Conservation (phyloP, 2,329 filamentous ascomycete genomes). For the Pseudogymnoascus pannorum region DNA sequence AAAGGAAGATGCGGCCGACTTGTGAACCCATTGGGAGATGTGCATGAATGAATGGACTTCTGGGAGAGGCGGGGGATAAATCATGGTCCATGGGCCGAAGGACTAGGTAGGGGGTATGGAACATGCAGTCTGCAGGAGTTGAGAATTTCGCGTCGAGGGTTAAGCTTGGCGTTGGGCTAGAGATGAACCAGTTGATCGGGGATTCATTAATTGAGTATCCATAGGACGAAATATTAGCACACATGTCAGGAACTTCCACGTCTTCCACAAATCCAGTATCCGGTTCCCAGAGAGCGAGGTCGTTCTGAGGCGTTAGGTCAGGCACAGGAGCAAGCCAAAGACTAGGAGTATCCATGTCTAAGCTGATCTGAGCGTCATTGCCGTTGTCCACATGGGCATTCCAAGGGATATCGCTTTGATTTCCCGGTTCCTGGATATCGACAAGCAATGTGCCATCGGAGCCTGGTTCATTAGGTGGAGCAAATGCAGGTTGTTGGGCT, state of each 20-base stretch:
- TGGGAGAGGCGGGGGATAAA: constrained; percentile 9
- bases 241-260: constrained; percentile 13
- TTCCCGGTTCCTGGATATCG: constrained; percentile 6
- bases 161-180: constrained; percentile 15
- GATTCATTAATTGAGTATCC: background rate
- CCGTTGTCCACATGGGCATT: background rate
- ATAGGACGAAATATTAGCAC: constrained; percentile 7
- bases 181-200: constrained; percentile 13
- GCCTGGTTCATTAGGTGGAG: constrained; percentile 11
- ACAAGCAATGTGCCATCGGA: constrained; percentile 14
- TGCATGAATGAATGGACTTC: constrained; percentile 17
- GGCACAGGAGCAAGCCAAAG: constrained; percentile 9
- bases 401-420: constrained; percentile 12
- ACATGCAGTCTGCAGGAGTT: constrained; percentile 18
- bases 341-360: constrained; percentile 7
- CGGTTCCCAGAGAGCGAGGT: constrained; percentile 12
- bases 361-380: constrained; percentile 13
- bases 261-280: constrained; percentile 17
- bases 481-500: constrained; percentile 14
- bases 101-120: constrained; percentile 18
- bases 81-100: constrained; percentile 15
- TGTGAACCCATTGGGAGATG: constrained; percentile 15
- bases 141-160: constrained; percentile 16
- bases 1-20: constrained; percentile 15
- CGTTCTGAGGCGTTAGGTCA: constrained; percentile 13